Percentiles rank a stretch among this genome's conserved stretches.
These are phyloP conservation scores for Rubia yunnanensis DNA, from an alignment of 257 asterid genomes.

Conservation along the genomic window DNA sequence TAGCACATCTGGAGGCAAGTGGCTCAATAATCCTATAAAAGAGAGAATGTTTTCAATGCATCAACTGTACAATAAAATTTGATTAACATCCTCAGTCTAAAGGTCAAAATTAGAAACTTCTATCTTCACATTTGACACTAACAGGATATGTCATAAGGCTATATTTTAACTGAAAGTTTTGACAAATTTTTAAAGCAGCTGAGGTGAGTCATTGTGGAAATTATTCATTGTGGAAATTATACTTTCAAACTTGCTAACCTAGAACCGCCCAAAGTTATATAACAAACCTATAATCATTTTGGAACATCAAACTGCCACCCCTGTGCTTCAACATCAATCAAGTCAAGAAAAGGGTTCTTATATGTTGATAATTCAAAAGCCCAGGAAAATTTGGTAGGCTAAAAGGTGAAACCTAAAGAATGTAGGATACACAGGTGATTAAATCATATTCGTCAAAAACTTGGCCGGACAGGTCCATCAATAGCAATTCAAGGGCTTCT, in stretches of 20 bases:
- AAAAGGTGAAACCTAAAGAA: not conserved
- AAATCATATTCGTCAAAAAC: not conserved
- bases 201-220: not conserved
- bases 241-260: not conserved
- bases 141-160: not conserved
- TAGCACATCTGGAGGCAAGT: constrained; percentile 97
- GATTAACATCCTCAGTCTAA: too few species aligned
- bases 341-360: too few species aligned
- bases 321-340: too few species aligned
- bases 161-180: not conserved
- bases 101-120: not conserved
- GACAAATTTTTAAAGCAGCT: not conserved
- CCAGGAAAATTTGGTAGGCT: not conserved
- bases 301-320: too few species aligned
- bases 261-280: not conserved
- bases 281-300: too few species aligned
- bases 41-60: not conserved
- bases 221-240: too few species aligned
- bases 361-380: too few species aligned
- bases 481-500: not conserved
- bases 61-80: not conserved
- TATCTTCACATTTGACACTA: not conserved
- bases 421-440: not conserved
- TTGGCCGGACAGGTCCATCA: not conserved
- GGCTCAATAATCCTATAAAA: constrained; percentile 82